A percentile compares a stretch with the other conserved stretches of the same genome.
Conservation (phyloP, 179 eudicot genomes). For the Beta lomatogona region DNA sequence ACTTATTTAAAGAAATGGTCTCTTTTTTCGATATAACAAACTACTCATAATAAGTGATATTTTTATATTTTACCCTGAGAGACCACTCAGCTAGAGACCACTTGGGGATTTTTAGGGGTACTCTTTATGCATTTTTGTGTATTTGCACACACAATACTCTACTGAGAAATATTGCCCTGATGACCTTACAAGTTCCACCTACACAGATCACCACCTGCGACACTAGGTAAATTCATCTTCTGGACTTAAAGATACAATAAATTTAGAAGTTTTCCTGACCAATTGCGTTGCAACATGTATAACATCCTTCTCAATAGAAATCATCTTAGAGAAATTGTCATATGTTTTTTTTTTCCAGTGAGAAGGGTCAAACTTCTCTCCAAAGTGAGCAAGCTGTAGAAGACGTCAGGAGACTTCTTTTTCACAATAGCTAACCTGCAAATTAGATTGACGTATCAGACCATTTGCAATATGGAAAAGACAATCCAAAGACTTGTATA, state of each 20-base stretch:
- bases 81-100: no score
- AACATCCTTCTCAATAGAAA: conserved; percentile 77
- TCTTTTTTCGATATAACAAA: no score
- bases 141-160: no score
- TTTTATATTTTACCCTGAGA: no score
- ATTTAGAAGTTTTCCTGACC: conserved; percentile 44
- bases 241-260: conserved; percentile 9
- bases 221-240: conserved; percentile 5
- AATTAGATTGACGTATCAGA: conserved; percentile 16
- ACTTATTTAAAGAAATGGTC: no score
- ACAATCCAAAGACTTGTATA: conserved; percentile 3
- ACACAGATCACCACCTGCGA: conserved; percentile 20
- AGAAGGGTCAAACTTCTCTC: conserved; percentile 76
- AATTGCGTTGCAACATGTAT: conserved; percentile 81
- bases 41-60: no score
- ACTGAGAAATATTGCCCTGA: conserved; percentile 66
- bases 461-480: background rate
- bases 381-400: conserved; percentile 90
- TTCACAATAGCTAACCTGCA: conserved; percentile 90
- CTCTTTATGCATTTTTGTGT: no score
- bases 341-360: conserved; percentile 69
- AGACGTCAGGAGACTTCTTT: conserved; percentile 93
- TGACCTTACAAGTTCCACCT: conserved; percentile 88
- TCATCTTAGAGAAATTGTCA: conserved; percentile 73
- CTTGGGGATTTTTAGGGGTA: no score